Evolutionary conservation across 2,329 filamentous ascomycete genomes (phyloP).

Genomic region (Ophiocordyceps camponoti-saundersi): DNA sequence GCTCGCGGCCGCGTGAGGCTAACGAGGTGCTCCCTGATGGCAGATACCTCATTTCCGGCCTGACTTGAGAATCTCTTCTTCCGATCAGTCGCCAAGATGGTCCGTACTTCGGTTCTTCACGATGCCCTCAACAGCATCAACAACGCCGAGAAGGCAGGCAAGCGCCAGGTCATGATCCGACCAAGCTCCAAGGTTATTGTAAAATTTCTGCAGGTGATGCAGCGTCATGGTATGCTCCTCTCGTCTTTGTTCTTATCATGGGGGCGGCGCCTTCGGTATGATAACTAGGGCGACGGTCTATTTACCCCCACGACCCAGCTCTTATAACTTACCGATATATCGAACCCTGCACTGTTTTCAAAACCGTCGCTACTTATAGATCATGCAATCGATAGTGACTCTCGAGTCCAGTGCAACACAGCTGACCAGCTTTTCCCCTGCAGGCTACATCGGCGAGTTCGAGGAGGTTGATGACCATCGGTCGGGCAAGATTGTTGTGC

Average conservation of each 20-base stretch:
- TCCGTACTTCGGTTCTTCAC: slow-evolving; percentile 98
- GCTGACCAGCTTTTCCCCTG: slow-evolving; percentile 30
- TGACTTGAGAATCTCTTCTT: slow-evolving; percentile 66
- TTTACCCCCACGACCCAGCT: slow-evolving; percentile 68
- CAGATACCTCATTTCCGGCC: slow-evolving; percentile 49
- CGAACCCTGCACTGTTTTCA: slow-evolving; percentile 67
- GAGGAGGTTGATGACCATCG: slow-evolving; percentile 99
- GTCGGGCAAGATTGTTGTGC: slow-evolving; percentile 98
- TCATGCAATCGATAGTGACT: slow-evolving; percentile 25
- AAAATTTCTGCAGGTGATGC: slow-evolving; percentile 99
- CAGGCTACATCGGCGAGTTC: slow-evolving; percentile 98
- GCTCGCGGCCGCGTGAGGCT: slow-evolving; percentile 47
- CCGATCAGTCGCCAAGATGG: slow-evolving; percentile 66
- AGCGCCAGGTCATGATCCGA: slow-evolving; percentile 97
- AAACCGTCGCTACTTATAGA: slow-evolving; percentile 30
- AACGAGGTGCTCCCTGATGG: slow-evolving; percentile 24
- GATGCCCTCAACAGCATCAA: slow-evolving; percentile 99
- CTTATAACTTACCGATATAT: slow-evolving; percentile 99
- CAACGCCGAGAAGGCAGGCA: slow-evolving; percentile 99
- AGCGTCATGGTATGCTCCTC: slow-evolving; percentile 80
- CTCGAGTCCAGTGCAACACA: slow-evolving; percentile 93
- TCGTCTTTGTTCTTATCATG: slow-evolving; percentile 4
- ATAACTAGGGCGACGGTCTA: slow-evolving; percentile 99
- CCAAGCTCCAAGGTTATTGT: slow-evolving; percentile 98
- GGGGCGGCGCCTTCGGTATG: slow-evolving; percentile 56